Evolutionary conservation across 2,329 filamentous ascomycete species (phyloP).

Genomic region (Pseudogymnoascus sp.): DNA sequence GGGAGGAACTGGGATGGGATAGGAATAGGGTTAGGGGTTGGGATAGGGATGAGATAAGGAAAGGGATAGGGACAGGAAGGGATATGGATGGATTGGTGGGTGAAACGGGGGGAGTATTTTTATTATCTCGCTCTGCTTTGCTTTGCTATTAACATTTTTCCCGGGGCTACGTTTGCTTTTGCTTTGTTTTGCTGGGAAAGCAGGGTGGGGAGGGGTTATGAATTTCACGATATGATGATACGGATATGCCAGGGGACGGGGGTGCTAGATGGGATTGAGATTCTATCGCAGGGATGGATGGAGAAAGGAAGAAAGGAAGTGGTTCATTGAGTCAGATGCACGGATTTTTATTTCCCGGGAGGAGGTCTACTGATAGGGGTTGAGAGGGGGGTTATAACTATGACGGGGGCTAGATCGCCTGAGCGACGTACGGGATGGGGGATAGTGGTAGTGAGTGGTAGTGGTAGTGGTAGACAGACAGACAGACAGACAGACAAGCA

Average conservation of each 20-base stretch:
- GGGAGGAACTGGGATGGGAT: background rate
- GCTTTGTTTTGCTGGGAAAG: background rate
- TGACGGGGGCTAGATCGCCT: background rate
- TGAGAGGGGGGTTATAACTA: background rate
- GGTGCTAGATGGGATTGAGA: too few species aligned
- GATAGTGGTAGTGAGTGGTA: background rate
- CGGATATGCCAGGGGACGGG: too few species aligned
- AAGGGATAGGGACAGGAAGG: too few species aligned
- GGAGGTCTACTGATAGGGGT: background rate
- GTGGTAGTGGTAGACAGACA: background rate
- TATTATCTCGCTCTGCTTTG: background rate
- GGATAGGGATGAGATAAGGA: background rate
- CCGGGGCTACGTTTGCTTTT: background rate
- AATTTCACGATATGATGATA: background rate
- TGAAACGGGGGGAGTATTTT: background rate
- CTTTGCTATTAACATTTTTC: background rate
- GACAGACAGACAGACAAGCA: background rate
- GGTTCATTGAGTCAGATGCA: background rate
- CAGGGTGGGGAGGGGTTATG: background rate
- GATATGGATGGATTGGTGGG: too few species aligned
- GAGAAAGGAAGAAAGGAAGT: background rate
- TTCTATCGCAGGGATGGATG: too few species aligned
- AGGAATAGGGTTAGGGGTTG: background rate
- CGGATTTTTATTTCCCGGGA: background rate
- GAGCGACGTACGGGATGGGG: background rate